Percentiles rank a stretch among this genome's conserved stretches.
Evolutionary conservation across 129 eudicot species (phyloP).

Genomic region (Tanacetum coccineum): DNA sequence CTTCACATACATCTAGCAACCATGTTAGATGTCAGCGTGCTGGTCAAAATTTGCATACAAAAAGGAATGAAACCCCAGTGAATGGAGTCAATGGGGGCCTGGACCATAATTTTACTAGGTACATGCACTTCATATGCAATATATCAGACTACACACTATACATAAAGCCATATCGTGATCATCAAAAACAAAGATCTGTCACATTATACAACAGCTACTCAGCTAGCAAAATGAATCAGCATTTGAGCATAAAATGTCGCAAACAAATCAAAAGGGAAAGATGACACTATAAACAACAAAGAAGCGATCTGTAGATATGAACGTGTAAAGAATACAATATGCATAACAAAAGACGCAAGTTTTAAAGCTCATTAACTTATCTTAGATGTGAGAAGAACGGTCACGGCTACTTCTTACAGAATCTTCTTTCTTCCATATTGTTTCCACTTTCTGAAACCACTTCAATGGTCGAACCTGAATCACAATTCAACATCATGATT

Average conservation of each 20-base stretch:
- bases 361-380: conserved; percentile 2
- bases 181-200: conserved; percentile 7
- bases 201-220: background rate
- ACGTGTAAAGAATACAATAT: conserved; percentile 7
- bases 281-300: conserved; percentile 8
- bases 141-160: background rate
- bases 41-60: too few species aligned
- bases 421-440: conserved; percentile 58
- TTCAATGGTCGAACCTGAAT: conserved; percentile 57
- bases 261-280: conserved; percentile 16
- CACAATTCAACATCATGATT: conserved; percentile 21
- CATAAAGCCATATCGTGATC: conserved; percentile 11
- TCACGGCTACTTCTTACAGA: conserved; percentile 52
- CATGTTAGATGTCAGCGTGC: too few species aligned
- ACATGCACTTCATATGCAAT: background rate
- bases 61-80: too few species aligned
- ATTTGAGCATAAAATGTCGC: background rate
- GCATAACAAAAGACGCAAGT: conserved; percentile 5
- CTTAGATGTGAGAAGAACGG: conserved; percentile 41
- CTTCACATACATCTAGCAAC: too few species aligned
- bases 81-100: too few species aligned
- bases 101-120: too few species aligned
- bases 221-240: background rate
- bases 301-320: conserved; percentile 4
- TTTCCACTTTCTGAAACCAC: conserved; percentile 65